Base-by-base conservation (phyloP, 305 asterid species). In the Solanum hybrid region DNA sequence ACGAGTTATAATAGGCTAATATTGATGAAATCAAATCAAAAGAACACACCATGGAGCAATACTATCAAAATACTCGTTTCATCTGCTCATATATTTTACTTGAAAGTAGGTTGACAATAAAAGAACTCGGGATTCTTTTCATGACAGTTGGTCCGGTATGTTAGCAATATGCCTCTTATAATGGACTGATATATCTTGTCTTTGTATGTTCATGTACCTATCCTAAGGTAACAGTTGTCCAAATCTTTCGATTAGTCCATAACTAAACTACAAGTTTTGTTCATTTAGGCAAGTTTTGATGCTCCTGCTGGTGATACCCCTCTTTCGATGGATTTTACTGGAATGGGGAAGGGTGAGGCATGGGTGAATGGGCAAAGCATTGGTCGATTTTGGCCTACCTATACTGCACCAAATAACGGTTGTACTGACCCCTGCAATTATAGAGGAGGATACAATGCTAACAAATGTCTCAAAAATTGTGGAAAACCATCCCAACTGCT, bases 331-430 rank as follows among this genome's bases (percentile, higher is more conserved):
- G 97, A 97, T 94, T 92, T 95, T 78, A 95, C 94, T 0, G 95
- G 98, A 24, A 85, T 94, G 95, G 99, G 98, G 64, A 97, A 97
- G 91, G 99, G 99, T 7, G 94, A 95, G 88, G 99, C 99, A 82
- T 97, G 99, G 99, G 95, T 97, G 82, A 97, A 97, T 32, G 98
- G 99, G 35, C 95, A 96, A 90, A 93, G 98, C 95, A 95, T 97
- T 6, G 99, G 99, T 34, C 99, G 99, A 66, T 97, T 94, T 87
- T 97, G 99, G 99, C 98, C 99, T 6, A 81, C 95, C 64, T 82
- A 91, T 77, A 89, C 29, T 6, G 96, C 98, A 17, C 66, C 94
- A 24, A 88, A 75, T 13, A 90, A 71, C 27, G 97, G 98, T 77
- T 97, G 98, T 91, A 81, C 94, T 4, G 89, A 81, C 81, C 64